phyloP scores from a whole-genome alignment of 148 eudicot species.

The Oxyria digyna region DNA sequence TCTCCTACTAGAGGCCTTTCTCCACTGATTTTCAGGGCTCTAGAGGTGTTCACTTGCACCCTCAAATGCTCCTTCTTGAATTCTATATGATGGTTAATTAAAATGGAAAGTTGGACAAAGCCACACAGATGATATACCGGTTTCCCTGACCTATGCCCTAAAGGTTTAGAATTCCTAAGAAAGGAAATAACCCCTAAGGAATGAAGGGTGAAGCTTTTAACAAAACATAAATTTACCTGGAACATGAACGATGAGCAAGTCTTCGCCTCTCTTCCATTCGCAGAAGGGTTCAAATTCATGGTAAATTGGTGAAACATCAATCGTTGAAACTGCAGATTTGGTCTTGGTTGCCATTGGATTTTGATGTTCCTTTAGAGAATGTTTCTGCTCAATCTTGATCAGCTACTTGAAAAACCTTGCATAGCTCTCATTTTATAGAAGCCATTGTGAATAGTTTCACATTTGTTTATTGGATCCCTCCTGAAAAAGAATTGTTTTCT shows the following conservation, averaged over 20 bases:
- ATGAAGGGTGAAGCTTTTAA: too few relatives aligned
- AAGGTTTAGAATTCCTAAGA: too few relatives aligned
- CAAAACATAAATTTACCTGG: slow-evolving; percentile 15
- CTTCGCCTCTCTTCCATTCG: slow-evolving; percentile 19
- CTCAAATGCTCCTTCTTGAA: slow-evolving; percentile 60
- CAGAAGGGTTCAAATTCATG: slow-evolving; percentile 28
- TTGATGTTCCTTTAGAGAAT: not conserved
- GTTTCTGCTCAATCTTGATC: not conserved
- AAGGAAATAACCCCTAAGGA: too few relatives aligned
- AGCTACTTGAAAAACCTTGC: too few relatives aligned
- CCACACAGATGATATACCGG: not conserved
- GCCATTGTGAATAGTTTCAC: not conserved
- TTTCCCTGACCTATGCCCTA: too few relatives aligned
- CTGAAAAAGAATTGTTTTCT: not conserved
- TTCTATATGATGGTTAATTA: slow-evolving; percentile 16
- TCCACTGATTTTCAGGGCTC: slow-evolving; percentile 49
- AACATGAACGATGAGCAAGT: slow-evolving; percentile 20
- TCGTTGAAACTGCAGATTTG: not conserved
- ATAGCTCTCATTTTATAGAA: slow-evolving; percentile 1
- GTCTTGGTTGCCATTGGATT: not conserved
- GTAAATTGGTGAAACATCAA: slow-evolving; percentile 7
- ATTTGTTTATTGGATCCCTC: not conserved
- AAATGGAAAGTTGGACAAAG: not conserved
- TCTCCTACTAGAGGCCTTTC: slow-evolving; percentile 26
- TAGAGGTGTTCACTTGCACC: slow-evolving; percentile 35